phyloP scores from a whole-genome alignment of 2,329 filamentous ascomycete genomes.

The Colletotrichum neosansevieriae region DNA sequence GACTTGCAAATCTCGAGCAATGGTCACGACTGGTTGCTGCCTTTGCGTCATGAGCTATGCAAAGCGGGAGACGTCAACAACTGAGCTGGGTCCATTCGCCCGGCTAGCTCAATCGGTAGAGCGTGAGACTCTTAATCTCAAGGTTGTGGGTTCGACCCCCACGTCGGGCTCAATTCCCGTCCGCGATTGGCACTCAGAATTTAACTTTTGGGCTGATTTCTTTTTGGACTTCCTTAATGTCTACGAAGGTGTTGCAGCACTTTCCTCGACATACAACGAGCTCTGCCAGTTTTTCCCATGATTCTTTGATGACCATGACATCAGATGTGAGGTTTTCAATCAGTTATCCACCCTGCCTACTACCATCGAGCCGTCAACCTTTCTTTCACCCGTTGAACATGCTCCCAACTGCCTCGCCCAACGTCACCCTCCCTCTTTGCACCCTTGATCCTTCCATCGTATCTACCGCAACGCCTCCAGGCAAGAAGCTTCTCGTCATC shows the following conservation, averaged over 20 bases:
- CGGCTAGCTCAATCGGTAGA: slow-evolving; percentile 78
- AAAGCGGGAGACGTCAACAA: accelerated
- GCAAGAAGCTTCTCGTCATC: slow-evolving; percentile 40
- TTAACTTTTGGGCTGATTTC: background rate
- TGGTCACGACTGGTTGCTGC: too few relatives aligned
- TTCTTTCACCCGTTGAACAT: background rate
- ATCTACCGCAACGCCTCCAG: slow-evolving; percentile 45
- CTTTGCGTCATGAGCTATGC: background rate
- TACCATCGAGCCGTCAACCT: too few relatives aligned
- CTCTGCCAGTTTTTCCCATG: too few relatives aligned
- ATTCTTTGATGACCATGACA: too few relatives aligned
- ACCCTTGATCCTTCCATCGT: background rate
- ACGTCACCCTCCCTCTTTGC: slow-evolving; percentile 1
- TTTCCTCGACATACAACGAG: too few relatives aligned
- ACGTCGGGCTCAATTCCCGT: slow-evolving; percentile 43
- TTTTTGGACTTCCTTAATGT: too few relatives aligned
- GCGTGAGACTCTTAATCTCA: slow-evolving; percentile 74
- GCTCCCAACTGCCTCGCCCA: background rate
- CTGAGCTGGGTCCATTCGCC: slow-evolving; percentile 1
- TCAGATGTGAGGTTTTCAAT: too few relatives aligned
- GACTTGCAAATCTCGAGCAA: too few relatives aligned
- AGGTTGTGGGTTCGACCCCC: slow-evolving; percentile 45
- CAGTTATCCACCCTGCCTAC: too few relatives aligned
- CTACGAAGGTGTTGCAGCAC: too few relatives aligned
- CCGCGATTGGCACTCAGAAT: background rate